Evolutionary conservation across 352 stramenopile genomes (phyloP).

Genomic region (Lagenidium sp.): DNA sequence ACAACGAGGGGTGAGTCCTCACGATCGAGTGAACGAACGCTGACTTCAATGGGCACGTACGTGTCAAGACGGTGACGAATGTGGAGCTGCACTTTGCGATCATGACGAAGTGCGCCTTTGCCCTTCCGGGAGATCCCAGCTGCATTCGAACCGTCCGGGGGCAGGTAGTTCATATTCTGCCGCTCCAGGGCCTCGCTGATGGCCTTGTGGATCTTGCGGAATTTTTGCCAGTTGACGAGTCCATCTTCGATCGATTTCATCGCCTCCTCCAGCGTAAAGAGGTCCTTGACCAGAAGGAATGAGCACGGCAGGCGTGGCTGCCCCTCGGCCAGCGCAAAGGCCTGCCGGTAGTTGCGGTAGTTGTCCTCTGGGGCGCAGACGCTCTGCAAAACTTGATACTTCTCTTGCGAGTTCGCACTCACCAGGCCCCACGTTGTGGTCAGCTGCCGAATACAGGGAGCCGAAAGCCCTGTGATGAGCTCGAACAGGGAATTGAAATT

Average conservation of each 20-base stretch:
- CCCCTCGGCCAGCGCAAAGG: constrained; percentile 66
- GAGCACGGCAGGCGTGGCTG: constrained; percentile 69
- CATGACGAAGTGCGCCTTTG: constrained; percentile 60
- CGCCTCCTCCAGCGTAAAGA: constrained; percentile 83
- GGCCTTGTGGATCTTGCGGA: constrained; percentile 70
- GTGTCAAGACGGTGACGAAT: constrained; percentile 78
- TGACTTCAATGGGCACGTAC: constrained; percentile 25
- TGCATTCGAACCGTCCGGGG: constrained; percentile 21
- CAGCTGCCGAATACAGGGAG: constrained; percentile 75
- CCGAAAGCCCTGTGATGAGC: constrained; percentile 66
- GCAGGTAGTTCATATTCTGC: constrained; percentile 74
- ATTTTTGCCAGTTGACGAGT: constrained; percentile 84
- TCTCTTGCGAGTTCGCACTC: constrained; percentile 44
- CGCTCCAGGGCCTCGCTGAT: constrained; percentile 70
- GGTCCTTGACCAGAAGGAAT: constrained; percentile 83
- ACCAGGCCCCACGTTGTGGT: constrained; percentile 81
- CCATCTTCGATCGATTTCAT: constrained; percentile 81
- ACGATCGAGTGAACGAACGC: constrained; percentile 5
- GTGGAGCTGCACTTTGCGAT: constrained; percentile 61
- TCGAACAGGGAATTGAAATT: constrained; percentile 88
- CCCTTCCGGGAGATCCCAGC: constrained; percentile 56
- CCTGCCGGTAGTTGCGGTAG: constrained; percentile 79
- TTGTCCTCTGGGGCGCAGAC: constrained; percentile 82
- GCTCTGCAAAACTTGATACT: constrained; percentile 75
- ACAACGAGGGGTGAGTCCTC: too few relatives aligned